Evolutionary conservation across 495 filamentous ascomycete species (phyloP).

Genomic region (Penicillium daleae): DNA sequence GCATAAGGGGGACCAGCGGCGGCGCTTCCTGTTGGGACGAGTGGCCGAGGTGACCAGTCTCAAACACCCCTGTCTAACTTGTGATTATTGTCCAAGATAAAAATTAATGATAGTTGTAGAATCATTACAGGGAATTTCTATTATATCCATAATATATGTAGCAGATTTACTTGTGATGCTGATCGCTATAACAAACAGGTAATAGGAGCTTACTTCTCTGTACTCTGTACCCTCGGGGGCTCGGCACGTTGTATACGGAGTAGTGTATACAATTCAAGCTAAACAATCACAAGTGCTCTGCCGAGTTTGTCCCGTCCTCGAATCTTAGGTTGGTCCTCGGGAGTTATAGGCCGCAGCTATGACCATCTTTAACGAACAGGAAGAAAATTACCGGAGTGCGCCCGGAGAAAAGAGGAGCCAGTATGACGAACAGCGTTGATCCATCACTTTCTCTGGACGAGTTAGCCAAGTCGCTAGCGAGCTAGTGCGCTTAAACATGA

Average conservation of each 20-base stretch:
- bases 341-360: constrained; percentile 2
- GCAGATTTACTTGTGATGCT: neutral
- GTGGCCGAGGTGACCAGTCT: constrained; percentile 17
- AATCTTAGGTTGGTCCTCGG: neutral
- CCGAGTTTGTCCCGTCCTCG: neutral
- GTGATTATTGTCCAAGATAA: neutral
- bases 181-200: neutral
- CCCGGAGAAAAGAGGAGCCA: constrained; percentile 13
- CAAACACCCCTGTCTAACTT: constrained; percentile 10
- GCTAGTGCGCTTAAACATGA: constrained; percentile 8
- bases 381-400: constrained; percentile 14
- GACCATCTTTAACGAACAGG: neutral
- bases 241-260: no score
- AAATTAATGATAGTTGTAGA: neutral
- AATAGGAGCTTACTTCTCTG: neutral
- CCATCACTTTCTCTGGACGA: constrained; percentile 19
- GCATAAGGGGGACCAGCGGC: neutral
- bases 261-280: neutral
- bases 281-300: neutral
- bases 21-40: constrained; percentile 7
- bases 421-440: constrained; percentile 13
- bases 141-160: neutral
- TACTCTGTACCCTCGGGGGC: no score
- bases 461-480: neutral
- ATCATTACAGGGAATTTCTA: neutral